Evolutionary conservation across 2,329 filamentous ascomycete genomes (phyloP).

Genomic region (Cytospora mali): DNA sequence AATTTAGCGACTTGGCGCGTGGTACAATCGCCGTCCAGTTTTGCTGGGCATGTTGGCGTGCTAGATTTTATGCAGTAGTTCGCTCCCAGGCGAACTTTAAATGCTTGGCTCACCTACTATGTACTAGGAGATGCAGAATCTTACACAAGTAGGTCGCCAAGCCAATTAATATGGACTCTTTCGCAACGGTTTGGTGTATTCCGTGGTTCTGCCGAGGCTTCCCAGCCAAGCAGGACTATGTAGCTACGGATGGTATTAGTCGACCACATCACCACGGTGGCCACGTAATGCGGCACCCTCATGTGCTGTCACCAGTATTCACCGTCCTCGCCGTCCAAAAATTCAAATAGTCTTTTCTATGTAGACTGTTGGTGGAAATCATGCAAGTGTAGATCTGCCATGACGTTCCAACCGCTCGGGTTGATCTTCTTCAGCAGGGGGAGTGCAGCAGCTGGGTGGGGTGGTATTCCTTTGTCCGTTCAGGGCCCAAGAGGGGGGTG

Average conservation of each 20-base stretch:
- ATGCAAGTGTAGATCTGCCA: neutral
- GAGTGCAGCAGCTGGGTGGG: no score
- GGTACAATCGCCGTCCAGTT: neutral
- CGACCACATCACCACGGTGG: neutral
- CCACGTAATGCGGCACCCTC: neutral
- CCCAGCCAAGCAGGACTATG: neutral
- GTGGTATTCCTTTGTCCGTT: no score
- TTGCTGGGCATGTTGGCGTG: neutral
- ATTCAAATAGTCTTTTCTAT: neutral
- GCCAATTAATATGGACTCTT: neutral
- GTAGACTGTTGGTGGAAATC: neutral
- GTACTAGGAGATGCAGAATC: no score
- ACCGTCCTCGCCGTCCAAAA: neutral
- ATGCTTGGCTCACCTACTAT: neutral
- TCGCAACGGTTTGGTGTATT: no score
- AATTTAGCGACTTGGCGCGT: conserved; percentile 14
- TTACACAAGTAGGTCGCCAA: no score
- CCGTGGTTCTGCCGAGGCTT: no score
- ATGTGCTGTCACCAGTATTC: neutral
- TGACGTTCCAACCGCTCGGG: neutral
- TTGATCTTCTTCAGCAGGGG: no score
- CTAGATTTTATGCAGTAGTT: neutral
- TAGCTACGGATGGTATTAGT: neutral
- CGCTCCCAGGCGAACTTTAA: neutral
- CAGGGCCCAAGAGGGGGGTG: no score